Evolutionary conservation across 768 basidiomycete species (phyloP), one percentile per base, ranked within the genome.

Genomic region (Auricularia heimuer): DNA sequence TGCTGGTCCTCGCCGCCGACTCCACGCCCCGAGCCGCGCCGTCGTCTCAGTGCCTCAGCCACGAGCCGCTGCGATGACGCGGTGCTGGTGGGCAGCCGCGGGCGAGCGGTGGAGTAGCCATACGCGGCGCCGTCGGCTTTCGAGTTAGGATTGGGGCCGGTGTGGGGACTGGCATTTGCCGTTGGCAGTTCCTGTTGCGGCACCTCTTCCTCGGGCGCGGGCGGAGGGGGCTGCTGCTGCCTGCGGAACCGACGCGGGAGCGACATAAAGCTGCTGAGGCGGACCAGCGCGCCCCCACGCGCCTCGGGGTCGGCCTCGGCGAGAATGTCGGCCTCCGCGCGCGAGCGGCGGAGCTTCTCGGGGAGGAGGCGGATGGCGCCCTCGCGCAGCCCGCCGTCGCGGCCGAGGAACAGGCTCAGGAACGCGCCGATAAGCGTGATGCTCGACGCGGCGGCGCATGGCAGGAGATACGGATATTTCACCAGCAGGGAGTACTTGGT

Each of bases 401-500:
- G 87, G 18, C 86, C 90, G 54, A 99, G 85, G 81, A 98, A 97
- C 68, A 92, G 85, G 0, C 88, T 87, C 37, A 98, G 80, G 63
- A 97, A 68, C 3, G 92, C 88, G n/a, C 90, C 90, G 51, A 79
- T 79, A 65, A 92, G 75, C 6, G 92, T 92, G 61, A 98, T 82
- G 8, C 80, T 76, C 2, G 89, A 86, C 39, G 94, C 94, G 58
- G 95, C 75, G 21, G 80, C 77, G 71, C 90, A 92, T 1, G 97
- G 95, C 16, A 99, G 79, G 45, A 98, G 82, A 73, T 99, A 99
- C 1, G 97, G 97, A 72, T 91, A 94, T 6, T 78, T 78, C 33
- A 83, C 81, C 72, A 98, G 90, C 24, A 98, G 69, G 1, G 82
- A 78, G 4, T 86, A 70, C 29, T 83, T 77, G 60, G 78, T 82